Evolutionary conservation across 805 yeast species (phyloP), one percentile per base, ranked within the genome.

Genomic region (Kluyveromyces wickerhamii): DNA sequence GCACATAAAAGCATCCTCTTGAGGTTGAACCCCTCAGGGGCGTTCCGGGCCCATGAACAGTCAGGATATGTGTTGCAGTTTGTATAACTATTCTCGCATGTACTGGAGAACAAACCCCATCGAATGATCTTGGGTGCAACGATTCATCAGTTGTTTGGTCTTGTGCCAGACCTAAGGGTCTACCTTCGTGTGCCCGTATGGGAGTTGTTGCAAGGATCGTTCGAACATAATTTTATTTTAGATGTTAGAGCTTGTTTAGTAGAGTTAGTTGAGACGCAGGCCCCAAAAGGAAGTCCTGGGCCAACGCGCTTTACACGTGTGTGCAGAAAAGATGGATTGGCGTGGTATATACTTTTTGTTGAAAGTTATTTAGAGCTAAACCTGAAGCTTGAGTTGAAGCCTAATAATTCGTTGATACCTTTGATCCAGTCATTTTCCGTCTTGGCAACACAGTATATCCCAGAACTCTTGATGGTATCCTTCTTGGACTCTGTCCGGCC

Each of bases 401-500:
- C 96, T 28, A 88, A 60, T 39, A 88, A 67, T 47, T 84, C 88
- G 50, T 88, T 89, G 36, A 89, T 77, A 21, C 94, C 95, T 38
- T 72, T 72, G 2, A 88, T 87, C 97, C 97, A 89, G 52, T 89
- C 96, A 44, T 81, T 79, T 42, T 79, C 85, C 6, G 79, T 69
- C 40, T 77, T 71, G 1, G 95, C 84, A 3, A 89, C 79, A 59
- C 96, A 88, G 78, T 92, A 87, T 11, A 88, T 77, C 1, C 95
- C 95, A 10, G 68, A 62, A 14, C 59, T 56, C 17, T 42, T 50
- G 23, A 39, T 40, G 22, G 44, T 42, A 24, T 44, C 39, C 20
- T 36, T 48, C 41, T 39, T 43, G 14, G 25, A 12, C 2, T 32
- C 21, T 5, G 25, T 7, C 6, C 26, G 7, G 24, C 33, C 38